Base-by-base conservation (phyloP, 2,329 filamentous ascomycete species). In the Talaromyces verruculosus region DNA sequence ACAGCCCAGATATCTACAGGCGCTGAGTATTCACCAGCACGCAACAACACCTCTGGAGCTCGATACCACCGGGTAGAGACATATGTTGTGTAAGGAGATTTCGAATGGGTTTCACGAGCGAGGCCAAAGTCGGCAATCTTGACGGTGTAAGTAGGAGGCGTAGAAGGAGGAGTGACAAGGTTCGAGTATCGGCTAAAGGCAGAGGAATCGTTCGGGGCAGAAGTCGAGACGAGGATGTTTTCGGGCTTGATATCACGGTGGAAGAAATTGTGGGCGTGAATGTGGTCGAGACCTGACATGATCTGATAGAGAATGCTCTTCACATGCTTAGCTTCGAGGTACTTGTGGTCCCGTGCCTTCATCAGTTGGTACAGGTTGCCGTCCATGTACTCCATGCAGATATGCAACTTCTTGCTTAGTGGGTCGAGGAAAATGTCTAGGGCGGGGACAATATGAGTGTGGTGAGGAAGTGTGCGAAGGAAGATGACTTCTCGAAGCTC, bases 371-470 rank as follows among this genome's bases (percentile, higher is more conserved):
- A 99, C 0, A 99, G 85, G 78, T 99, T 99, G 61, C 95, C 95
- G 77, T 99, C 95, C 95, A 99, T 99, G 80, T 96, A 97, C 82
- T 99, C 95, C 95, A 99, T 99, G 75, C 88, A 89, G 71, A 99
- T 99, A 80, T 99, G 95, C 53, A 99, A 88, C 81, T 97, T 97
- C 82, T 93, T 96, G 81, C 87, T 97, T 77, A 92, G 91, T 0
- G 95, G 95, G 75, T 99, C 95, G 73, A 99, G 88, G 80, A 99
- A 99, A 75, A 99, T 99, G 80, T 99, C 95, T 70, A 98, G 86
- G 5, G 95, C 94, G 41, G 95, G 95, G n/a, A 99, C 95, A 39
- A 99, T 86, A 78, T 99, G 95, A 72, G 89, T 88, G 76, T 99
- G 95, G 53, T 87, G 84, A 1, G 95, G 95, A 17, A 99, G 84